phyloP scores from a whole-genome alignment of 2,329 filamentous ascomycete species.

The Paecilomyces variotii region DNA sequence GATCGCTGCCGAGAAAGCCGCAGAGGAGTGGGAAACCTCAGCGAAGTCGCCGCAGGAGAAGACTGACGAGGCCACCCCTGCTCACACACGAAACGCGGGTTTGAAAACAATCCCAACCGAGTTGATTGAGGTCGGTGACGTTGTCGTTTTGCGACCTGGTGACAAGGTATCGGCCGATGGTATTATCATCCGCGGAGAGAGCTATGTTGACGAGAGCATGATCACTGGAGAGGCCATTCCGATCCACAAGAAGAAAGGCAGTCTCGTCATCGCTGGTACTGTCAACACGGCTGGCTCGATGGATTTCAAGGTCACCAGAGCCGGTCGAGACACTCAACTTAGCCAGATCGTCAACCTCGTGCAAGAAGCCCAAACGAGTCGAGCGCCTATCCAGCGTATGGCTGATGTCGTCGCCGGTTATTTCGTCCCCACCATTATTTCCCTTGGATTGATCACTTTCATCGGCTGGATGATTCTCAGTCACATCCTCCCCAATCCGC shows the following conservation, averaged over 20 bases:
- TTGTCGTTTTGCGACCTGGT: conserved; percentile 85
- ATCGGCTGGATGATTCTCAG: conserved; percentile 90
- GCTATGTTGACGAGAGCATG: conserved; percentile 96
- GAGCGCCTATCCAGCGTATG: conserved; percentile 88
- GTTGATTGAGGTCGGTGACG: conserved; percentile 84
- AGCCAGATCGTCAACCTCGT: conserved; percentile 98
- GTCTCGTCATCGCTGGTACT: conserved; percentile 78
- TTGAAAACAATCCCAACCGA: conserved; percentile 88
- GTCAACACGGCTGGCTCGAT: conserved; percentile 89
- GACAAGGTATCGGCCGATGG: conserved; percentile 97
- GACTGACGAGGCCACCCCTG: not conserved
- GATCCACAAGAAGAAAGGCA: conserved; percentile 77
- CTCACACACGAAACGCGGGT: conserved; percentile 47
- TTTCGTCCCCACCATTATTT: conserved; percentile 84
- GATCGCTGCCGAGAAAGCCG: conserved; percentile 83
- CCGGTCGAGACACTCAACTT: conserved; percentile 89
- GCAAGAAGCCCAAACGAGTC: conserved; percentile 88
- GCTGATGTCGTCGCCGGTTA: conserved; percentile 87
- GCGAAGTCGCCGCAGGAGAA: conserved; percentile 8
- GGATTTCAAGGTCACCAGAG: conserved; percentile 85
- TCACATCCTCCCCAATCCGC: conserved; percentile 75
- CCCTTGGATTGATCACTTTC: conserved; percentile 79
- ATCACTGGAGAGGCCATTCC: conserved; percentile 96
- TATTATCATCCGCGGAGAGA: conserved; percentile 76
- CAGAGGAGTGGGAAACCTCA: conserved; percentile 59